Evolutionary conservation across 2,329 filamentous ascomycete genomes (phyloP).

Genomic region (Fusarium heterosporum): DNA sequence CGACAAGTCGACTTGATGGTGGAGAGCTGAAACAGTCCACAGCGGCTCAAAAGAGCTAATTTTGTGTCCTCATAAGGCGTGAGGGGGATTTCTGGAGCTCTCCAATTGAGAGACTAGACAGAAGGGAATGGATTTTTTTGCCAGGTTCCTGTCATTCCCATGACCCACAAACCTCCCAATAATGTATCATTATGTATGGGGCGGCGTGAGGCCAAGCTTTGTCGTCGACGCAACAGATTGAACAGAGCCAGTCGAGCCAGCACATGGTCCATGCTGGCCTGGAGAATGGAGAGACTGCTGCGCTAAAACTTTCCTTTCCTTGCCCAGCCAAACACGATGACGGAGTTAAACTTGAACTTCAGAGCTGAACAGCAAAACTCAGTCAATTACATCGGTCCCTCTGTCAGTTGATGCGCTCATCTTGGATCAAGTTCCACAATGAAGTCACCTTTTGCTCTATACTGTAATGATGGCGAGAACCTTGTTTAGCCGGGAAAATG

Average conservation of each 20-base stretch:
- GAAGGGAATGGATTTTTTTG: not conserved
- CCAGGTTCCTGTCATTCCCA: constrained; percentile 34
- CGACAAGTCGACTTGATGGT: constrained; percentile 9
- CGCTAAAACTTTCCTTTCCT: constrained; percentile 14
- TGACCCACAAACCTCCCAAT: constrained; percentile 14
- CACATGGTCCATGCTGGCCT: constrained; percentile 41
- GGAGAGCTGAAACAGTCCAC: not conserved
- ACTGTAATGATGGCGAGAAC: constrained; percentile 18
- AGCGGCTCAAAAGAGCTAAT: constrained; percentile 16
- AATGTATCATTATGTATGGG: not conserved
- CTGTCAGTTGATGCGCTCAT: not conserved
- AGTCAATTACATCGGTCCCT: not conserved
- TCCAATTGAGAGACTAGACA: not conserved
- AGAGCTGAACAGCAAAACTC: constrained; percentile 7
- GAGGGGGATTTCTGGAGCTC: constrained; percentile 7
- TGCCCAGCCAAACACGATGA: constrained; percentile 29
- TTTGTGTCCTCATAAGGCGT: not conserved
- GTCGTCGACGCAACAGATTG: constrained; percentile 25
- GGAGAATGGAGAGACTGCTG: constrained; percentile 30
- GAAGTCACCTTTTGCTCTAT: constrained; percentile 7
- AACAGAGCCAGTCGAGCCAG: constrained; percentile 39
- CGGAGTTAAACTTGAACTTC: constrained; percentile 15
- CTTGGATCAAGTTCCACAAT: not conserved
- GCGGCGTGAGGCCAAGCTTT: constrained; percentile 39
- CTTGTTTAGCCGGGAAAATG: constrained; percentile 8